Evolutionary conservation across 352 stramenopile species (phyloP), one percentile per base, ranked within the genome.

Genomic region (Phytopythium helicoides): DNA sequence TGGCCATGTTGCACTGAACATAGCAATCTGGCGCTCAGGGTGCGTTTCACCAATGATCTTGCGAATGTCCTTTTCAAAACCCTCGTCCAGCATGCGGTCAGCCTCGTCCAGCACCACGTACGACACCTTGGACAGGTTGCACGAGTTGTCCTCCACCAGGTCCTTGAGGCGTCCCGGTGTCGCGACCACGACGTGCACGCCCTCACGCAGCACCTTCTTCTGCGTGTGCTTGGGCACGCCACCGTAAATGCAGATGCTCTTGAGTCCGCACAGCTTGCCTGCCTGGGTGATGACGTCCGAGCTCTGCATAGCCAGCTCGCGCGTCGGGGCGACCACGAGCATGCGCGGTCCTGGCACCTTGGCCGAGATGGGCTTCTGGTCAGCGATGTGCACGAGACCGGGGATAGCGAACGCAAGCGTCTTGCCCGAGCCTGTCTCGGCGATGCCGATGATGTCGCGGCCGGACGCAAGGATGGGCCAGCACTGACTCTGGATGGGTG

Each of bases 1-100:
- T 28, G 97, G 97, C 96, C 96, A 99, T 22, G 95, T 99, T 12
- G 96, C 95, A 25, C 78, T 95, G 78, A 99, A 99, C 95, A 99
- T 99, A 58, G 92, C 92, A 64, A 97, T 98, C 71, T 98, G 94
- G 21, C 95, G 83, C 65, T 94, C 73, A 25, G 60, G 50, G 64
- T 94, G 84, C 21, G 76, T 89, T 47, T 61, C 64, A 44, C 82
- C 79, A 37, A 96, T 96, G 56, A 96, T 95, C 50, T 76, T 68
- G 35, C 87, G 87, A 39, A 96, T 93, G 41, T 98, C 94, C 68
- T 98, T 95, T 66, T 98, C 93, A 57, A 99, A 99, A 11, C 96
- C 96, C 58, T 94, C 81, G 54, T 94, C 86, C 22, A 94, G 75
- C 89, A 98, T 97, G 50, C 94, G 82, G 66, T 99, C 96, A 40